Evolutionary conservation across 768 basidiomycete species (phyloP), one percentile per base, ranked within the genome.

Genomic region (Lactarius evosmus): DNA sequence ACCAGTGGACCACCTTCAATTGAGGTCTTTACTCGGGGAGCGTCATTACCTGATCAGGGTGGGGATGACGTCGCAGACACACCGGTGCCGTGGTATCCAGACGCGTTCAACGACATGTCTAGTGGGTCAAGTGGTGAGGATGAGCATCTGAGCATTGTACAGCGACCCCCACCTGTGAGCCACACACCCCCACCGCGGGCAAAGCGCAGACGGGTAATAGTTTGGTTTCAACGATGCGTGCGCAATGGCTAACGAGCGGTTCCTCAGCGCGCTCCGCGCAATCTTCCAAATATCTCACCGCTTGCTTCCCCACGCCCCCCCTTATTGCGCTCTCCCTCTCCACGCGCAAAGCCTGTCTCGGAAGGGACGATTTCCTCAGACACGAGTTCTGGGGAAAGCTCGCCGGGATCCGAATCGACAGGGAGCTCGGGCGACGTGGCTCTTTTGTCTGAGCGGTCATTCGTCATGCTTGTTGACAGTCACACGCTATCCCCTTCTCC

Each of bases 191-290:
- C 49, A n/a, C 50, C 59, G 2, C 63, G 46, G 25, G 12, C 40
- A 22, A 65, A 56, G 55, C 64, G 59, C 16, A 61, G 27, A 61
- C 55, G 60, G 54, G 64, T 65, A 61, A 51, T 22, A 17, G 11
- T 25, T 56, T 36, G 25, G 38, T 19, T 44, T 50, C 33, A 49
- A 30, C 12, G 22, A 7, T 4, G 32, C 9, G 34, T 44, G 1
- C 30, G 11, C 44, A 19, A 41, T 3, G n/a, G 44, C 54, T 65
- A 30, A 65, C 49, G 30, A 29, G 49, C 30, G 17, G 32, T 55
- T 60, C 29, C 25, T 27, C 49, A 65, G 64, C 64, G 46, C 8
- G 30, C 19, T n/a, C 49, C 19, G 6, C 64, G 38, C 14, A 49
- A 52, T n/a, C 64, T 57, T 34, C 64, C 64, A 8, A 38, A 51